A percentile compares a stretch with the other conserved stretches of the same genome.
These are phyloP conservation scores for Phialophora macrospora DNA, from an alignment of 2,329 filamentous ascomycete genomes.

Conservation along the genomic window DNA sequence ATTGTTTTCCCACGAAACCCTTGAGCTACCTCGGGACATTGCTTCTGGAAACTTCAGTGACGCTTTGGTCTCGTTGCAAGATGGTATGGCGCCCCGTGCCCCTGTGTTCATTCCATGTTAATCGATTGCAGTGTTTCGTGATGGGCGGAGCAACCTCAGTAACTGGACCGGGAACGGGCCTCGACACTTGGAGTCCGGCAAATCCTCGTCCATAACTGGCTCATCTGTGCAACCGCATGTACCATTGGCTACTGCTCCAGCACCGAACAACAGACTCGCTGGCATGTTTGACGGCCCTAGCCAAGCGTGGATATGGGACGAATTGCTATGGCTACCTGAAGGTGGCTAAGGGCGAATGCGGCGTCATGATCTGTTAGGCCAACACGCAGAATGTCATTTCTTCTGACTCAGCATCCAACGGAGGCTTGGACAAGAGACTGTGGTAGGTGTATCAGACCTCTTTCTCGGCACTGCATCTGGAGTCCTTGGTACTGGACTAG, in stretches of 20 bases:
- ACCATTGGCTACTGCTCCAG: background rate
- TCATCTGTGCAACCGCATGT: background rate
- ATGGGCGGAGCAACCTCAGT: constrained; percentile 16
- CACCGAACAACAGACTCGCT: constrained; percentile 6
- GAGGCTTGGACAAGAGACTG: background rate
- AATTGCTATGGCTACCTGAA: constrained; percentile 27
- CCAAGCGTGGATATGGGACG: constrained; percentile 33
- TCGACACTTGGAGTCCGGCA: constrained; percentile 7
- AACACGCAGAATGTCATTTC: background rate
- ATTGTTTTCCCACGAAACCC: constrained; percentile 13
- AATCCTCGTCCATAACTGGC: background rate
- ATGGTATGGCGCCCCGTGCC: constrained; percentile 13
- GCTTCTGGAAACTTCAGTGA: constrained; percentile 32
- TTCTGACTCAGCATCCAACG: background rate
- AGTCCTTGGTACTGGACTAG: background rate
- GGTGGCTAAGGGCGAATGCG: constrained; percentile 7
- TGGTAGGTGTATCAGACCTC: background rate
- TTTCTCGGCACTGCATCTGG: no score
- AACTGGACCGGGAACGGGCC: constrained; percentile 1
- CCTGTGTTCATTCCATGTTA: background rate
- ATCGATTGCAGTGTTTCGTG: constrained; percentile 25
- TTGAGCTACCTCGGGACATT: constrained; percentile 24
- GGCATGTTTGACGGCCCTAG: constrained; percentile 25
- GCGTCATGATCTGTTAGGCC: background rate
- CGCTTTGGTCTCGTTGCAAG: constrained; percentile 31